phyloP scores from a whole-genome alignment of 1,139 yeast species.

The Groenewaldozyma sp. region DNA sequence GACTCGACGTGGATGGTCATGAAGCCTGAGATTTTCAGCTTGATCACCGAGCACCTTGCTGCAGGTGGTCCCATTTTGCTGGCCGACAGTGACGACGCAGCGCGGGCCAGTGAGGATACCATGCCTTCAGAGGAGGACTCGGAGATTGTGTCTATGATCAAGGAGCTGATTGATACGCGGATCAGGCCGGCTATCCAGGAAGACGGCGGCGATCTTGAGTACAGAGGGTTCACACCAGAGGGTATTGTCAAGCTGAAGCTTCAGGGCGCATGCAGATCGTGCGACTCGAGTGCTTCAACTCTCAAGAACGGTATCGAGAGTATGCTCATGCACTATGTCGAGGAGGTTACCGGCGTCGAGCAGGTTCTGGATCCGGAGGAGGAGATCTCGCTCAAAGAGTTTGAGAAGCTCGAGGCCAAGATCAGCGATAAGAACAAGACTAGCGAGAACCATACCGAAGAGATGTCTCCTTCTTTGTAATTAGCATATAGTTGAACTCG shows the following conservation, averaged over 20 bases:
- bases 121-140: constrained; percentile 52
- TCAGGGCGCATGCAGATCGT: constrained; percentile 77
- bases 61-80: constrained; percentile 51
- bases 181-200: constrained; percentile 83
- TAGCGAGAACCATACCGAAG: constrained; percentile 6
- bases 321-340: constrained; percentile 78
- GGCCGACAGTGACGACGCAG: constrained; percentile 42
- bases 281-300: constrained; percentile 70
- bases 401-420: constrained; percentile 51
- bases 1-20: constrained; percentile 59
- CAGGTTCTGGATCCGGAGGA: constrained; percentile 59
- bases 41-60: constrained; percentile 73
- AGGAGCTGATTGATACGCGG: constrained; percentile 86
- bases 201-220: constrained; percentile 78
- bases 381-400: constrained; percentile 53
- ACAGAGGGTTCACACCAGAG: constrained; percentile 54
- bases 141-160: constrained; percentile 81
- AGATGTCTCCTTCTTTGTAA: constrained; percentile 20
- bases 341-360: constrained; percentile 68
- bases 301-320: constrained; percentile 73
- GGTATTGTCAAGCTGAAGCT: constrained; percentile 68
- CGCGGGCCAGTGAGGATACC: constrained; percentile 28
- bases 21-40: constrained; percentile 81
- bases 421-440: constrained; percentile 22
- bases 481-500: neutral